These are phyloP conservation scores for Elymus sibiricus DNA, from an alignment of 176 grass and related monocot genomes.

Conservation along the genomic window DNA sequence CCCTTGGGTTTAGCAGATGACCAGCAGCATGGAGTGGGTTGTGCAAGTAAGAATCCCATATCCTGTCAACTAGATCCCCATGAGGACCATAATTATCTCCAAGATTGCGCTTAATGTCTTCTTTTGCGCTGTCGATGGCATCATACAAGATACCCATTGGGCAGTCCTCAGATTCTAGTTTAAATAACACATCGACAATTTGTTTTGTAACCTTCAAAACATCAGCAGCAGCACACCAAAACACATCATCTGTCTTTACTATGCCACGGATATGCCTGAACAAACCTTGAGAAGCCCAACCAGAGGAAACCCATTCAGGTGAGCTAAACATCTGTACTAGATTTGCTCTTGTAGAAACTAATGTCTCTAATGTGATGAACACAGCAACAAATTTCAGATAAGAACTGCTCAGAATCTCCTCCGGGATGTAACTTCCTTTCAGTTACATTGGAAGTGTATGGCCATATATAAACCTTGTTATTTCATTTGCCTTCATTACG, in stretches of 20 bases:
- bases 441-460: conserved; percentile 31
- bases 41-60: conserved; percentile 75
- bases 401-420: conserved; percentile 51
- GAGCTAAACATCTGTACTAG: conserved; percentile 56
- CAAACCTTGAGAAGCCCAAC: conserved; percentile 32
- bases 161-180: conserved; percentile 35
- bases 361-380: conserved; percentile 56
- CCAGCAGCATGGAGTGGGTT: conserved; percentile 57
- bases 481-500: conserved; percentile 44
- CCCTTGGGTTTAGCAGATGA: conserved; percentile 62
- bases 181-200: conserved; percentile 45
- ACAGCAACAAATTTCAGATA: conserved; percentile 40
- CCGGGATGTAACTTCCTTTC: conserved; percentile 28
- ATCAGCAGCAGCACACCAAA: conserved; percentile 56
- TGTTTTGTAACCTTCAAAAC: conserved; percentile 61
- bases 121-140: conserved; percentile 67
- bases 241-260: conserved; percentile 33
- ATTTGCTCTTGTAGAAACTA: conserved; percentile 46
- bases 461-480: conserved; percentile 64
- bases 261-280: conserved; percentile 31
- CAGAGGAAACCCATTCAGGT: conserved; percentile 36
- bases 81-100: neutral
- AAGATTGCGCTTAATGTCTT: conserved; percentile 51
- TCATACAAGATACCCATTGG: conserved; percentile 74
- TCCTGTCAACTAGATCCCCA: conserved; percentile 55